Evolutionary conservation across 2,329 filamentous ascomycete genomes (phyloP), one percentile per base, ranked within the genome.

Genomic region (Juglanconis oblonga): DNA sequence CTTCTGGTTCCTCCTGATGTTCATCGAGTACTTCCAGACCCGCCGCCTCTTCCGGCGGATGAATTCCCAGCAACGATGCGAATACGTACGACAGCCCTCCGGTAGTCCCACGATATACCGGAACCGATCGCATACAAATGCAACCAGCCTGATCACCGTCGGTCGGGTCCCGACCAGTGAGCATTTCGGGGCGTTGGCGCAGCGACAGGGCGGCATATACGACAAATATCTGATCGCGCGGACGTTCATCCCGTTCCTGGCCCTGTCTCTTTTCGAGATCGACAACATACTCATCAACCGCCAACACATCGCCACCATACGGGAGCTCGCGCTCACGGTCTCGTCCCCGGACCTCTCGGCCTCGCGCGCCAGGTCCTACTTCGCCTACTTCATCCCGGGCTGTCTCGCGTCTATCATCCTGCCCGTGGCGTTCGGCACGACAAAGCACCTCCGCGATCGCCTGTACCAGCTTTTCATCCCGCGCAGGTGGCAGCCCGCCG

Each of bases 151-250:
- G 5, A 13, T 48, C 44, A 31, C 53, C 10, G 17, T 8, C 3
- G 24, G 17, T 14, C 44, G 32, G n/a, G 13, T 32, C 2, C 17
- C 47, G 3, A 35, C 24, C 10, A 55, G 50, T 2, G 24, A 50
- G 6, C 56, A 61, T 35, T 63, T 63, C 31, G 61, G 61, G 3
- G 50, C 58, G 5, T 55, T 63, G 5, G 51, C 54, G 40, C 61
- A 63, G 48, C 51, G 32, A 6, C 42, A 55, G 42, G 56, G 61
- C 31, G 56, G 50, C 24, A 63, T 63, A 40, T 59, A 63, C 24
- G 61, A 63, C 11, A 57, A 56, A 7, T 63, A 56, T 38, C 58
- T 63, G n/a, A 59, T 63, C 14, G 44, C 54, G 36, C 52, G 61
- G n/a, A 59, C 59, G 3, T 45, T 56, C 4, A 40, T 58, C 6